A percentile compares a stretch with the other conserved stretches of the same genome.
phyloP scores from a whole-genome alignment of 2,329 filamentous ascomycete species.

The Myriosclerotinia scirpicola region DNA sequence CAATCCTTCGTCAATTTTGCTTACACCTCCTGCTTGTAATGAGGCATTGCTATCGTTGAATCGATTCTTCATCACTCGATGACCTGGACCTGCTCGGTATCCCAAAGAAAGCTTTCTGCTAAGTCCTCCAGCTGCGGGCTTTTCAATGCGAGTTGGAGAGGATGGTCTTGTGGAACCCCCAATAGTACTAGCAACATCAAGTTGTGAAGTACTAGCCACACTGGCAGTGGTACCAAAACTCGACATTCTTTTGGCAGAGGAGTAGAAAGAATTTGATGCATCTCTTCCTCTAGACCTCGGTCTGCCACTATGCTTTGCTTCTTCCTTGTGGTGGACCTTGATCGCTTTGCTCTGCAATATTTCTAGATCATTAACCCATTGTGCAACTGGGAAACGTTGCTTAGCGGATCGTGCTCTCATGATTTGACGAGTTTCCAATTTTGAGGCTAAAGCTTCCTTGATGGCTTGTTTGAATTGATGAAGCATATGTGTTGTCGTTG shows the following conservation, averaged over 20 bases:
- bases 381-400: constrained; percentile 65
- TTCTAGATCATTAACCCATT: constrained; percentile 65
- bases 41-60: background rate
- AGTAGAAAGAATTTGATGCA: background rate
- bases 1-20: constrained; percentile 16
- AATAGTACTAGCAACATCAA: constrained; percentile 22
- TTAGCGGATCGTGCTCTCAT: constrained; percentile 66
- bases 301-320: constrained; percentile 20
- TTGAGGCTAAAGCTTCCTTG: constrained; percentile 58
- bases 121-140: constrained; percentile 19
- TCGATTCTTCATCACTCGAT: constrained; percentile 19
- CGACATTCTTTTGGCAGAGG: constrained; percentile 20
- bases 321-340: constrained; percentile 38
- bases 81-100: constrained; percentile 23
- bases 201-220: constrained; percentile 21
- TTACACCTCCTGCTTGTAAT: background rate
- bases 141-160: constrained; percentile 9
- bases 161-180: constrained; percentile 15
- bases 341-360: constrained; percentile 61
- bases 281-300: constrained; percentile 25
- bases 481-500: constrained; percentile 60
- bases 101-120: constrained; percentile 22
- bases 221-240: constrained; percentile 17
- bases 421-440: constrained; percentile 54
- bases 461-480: constrained; percentile 66